These are phyloP conservation scores for Parachlorella kessleri DNA, from an alignment of 139 green algal genomes.

Conservation along the genomic window DNA sequence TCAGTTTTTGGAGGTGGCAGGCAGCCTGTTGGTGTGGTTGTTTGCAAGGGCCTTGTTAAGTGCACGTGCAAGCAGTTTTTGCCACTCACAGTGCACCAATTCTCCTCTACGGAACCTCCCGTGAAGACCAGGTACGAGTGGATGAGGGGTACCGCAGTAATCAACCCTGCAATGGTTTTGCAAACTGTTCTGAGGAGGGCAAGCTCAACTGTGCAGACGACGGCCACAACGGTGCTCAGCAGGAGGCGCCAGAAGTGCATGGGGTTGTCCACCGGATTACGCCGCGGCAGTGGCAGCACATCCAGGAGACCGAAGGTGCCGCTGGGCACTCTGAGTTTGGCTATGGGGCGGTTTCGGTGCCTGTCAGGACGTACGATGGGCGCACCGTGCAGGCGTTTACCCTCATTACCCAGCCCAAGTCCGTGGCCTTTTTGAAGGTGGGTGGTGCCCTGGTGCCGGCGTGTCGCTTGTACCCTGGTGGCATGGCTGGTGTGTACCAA, in stretches of 20 bases:
- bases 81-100: too few species aligned
- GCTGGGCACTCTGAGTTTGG: constrained; percentile 1
- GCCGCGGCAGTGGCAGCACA: constrained; percentile 9
- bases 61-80: too few species aligned
- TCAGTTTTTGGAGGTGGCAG: not conserved
- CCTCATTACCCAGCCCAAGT: not conserved
- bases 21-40: too few species aligned
- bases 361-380: constrained; percentile 15
- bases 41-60: too few species aligned
- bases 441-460: not conserved
- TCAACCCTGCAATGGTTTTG: not conserved
- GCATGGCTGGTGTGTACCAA: too few species aligned
- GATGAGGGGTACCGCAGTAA: too few species aligned
- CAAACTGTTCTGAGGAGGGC: not conserved
- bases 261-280: constrained; percentile 30
- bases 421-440: not conserved
- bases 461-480: not conserved
- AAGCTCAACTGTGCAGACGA: not conserved
- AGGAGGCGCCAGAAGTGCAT: constrained; percentile 9
- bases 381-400: not conserved
- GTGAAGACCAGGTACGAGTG: too few species aligned
- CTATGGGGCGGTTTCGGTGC: constrained; percentile 15
- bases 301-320: constrained; percentile 28
- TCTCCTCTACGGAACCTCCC: too few species aligned
- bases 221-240: not conserved